Conservation (phyloP, 78 protist species). For the Salpingoeca rosetta region DNA sequence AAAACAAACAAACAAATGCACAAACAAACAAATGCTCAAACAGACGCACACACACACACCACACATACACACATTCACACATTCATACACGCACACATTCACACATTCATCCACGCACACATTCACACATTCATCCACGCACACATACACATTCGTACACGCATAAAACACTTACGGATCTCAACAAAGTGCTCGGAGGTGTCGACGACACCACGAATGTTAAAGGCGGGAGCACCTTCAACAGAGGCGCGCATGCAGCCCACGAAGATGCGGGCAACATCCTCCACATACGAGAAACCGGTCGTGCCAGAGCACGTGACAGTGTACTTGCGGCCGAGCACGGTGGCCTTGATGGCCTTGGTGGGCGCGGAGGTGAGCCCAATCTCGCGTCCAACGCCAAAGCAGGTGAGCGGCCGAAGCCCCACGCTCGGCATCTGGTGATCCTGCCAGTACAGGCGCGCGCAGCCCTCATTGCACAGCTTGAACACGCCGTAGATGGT, state of each 20-base stretch:
- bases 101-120: no score
- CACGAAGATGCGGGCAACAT: constrained; percentile 31
- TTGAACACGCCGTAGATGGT: constrained; percentile 45
- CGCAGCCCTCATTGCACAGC: constrained; percentile 39
- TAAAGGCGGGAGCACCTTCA: constrained; percentile 26
- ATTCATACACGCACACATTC: no score
- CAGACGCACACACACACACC: no score
- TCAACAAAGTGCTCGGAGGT: neutral
- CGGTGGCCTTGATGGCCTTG: constrained; percentile 27
- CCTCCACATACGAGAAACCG: constrained; percentile 31
- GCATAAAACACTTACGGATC: no score
- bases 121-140: no score
- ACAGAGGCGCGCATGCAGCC: neutral
- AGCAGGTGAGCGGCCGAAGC: constrained; percentile 31
- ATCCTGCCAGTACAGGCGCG: constrained; percentile 34
- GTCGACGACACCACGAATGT: constrained; percentile 21
- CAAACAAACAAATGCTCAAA: no score
- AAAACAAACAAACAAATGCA: no score
- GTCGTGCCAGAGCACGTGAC: constrained; percentile 25
- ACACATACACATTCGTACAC: no score
- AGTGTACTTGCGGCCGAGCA: constrained; percentile 10
- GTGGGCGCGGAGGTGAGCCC: constrained; percentile 38
- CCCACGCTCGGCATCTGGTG: constrained; percentile 39
- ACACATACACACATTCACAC: no score
- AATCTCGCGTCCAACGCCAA: constrained; percentile 46